phyloP scores from a whole-genome alignment of 2,329 filamentous ascomycete species.

The Chalaropsis thielavioides region DNA sequence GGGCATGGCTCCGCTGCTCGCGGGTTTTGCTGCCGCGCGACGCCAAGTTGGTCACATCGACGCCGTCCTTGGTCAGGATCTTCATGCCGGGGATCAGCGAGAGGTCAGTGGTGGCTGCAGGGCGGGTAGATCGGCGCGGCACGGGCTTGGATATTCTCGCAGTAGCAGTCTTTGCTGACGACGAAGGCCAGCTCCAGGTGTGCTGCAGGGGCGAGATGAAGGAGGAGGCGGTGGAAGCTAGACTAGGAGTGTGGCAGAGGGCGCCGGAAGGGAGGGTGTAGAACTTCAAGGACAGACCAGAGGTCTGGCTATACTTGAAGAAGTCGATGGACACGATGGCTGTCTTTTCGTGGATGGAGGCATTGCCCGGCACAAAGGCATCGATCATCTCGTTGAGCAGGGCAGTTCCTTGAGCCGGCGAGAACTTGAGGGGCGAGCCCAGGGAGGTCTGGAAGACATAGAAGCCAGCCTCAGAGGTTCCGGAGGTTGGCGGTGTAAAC shows the following conservation, averaged over 20 bases:
- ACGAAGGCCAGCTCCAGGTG: background rate
- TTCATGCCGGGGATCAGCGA: constrained; percentile 47
- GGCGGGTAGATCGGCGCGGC: background rate
- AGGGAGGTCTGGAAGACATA: constrained; percentile 42
- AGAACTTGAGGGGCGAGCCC: constrained; percentile 47
- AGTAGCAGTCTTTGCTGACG: constrained; percentile 8
- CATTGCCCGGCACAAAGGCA: constrained; percentile 40
- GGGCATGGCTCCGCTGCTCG: constrained; percentile 52
- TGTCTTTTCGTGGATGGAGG: constrained; percentile 43
- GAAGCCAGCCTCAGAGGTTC: constrained; percentile 32
- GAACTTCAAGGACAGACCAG: constrained; percentile 46
- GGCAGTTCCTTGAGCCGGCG: constrained; percentile 47
- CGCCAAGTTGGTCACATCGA: constrained; percentile 47
- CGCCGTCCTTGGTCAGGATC: constrained; percentile 49
- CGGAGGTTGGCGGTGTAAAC: constrained; percentile 21
- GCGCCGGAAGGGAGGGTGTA: constrained; percentile 35
- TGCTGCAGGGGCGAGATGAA: background rate
- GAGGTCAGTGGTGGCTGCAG: constrained; percentile 28
- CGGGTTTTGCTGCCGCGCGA: constrained; percentile 51
- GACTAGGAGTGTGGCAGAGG: constrained; percentile 16
- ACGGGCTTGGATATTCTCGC: constrained; percentile 15
- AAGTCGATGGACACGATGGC: constrained; percentile 45
- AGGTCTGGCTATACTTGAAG: constrained; percentile 37
- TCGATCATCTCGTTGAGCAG: constrained; percentile 48
- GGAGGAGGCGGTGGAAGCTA: constrained; percentile 12